Percentiles rank a stretch among this genome's conserved stretches.
Evolutionary conservation across 805 yeast species (phyloP).

Genomic region (Ogataea minuta): DNA sequence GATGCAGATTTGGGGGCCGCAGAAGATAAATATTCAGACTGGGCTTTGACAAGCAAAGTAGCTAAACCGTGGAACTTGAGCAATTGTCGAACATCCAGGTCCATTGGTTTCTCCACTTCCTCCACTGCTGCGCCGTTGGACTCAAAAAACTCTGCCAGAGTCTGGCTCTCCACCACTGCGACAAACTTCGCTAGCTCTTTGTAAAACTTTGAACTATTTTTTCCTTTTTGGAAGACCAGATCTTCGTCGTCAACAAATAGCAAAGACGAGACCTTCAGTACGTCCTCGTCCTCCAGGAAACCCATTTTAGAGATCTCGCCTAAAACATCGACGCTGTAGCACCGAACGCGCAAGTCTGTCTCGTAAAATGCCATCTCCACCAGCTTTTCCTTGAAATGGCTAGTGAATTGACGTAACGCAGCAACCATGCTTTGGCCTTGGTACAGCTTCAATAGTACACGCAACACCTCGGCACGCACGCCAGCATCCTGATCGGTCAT

Average conservation of each 20-base stretch:
- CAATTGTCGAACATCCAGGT: conserved; percentile 30
- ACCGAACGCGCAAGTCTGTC: conserved; percentile 53
- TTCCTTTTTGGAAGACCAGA: conserved; percentile 24
- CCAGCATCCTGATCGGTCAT: conserved; percentile 63
- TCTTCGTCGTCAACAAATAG: conserved; percentile 34
- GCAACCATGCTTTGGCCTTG: conserved; percentile 44
- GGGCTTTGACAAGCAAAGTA: conserved; percentile 32
- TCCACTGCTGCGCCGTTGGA: conserved; percentile 34
- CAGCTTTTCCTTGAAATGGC: conserved; percentile 63
- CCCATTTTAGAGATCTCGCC: conserved; percentile 58
- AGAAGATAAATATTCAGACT: conserved; percentile 21
- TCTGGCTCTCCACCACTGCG: conserved; percentile 41
- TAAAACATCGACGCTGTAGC: conserved; percentile 49
- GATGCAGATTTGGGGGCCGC: conserved; percentile 9
- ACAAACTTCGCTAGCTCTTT: conserved; percentile 57
- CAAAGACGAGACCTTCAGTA: conserved; percentile 21
- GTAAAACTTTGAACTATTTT: conserved; percentile 29
- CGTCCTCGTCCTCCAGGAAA: conserved; percentile 60
- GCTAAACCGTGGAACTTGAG: conserved; percentile 31
- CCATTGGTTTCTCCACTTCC: conserved; percentile 17
- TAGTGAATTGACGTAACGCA: conserved; percentile 76
- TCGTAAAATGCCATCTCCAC: conserved; percentile 61
- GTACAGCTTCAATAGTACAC: conserved; percentile 50
- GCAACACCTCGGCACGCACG: conserved; percentile 67
- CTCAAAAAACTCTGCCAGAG: conserved; percentile 38